A percentile compares a stretch with the other conserved stretches of the same genome.
These are phyloP conservation scores for Aphanomyces astaci DNA, from an alignment of 352 stramenopile species.

Conservation along the genomic window DNA sequence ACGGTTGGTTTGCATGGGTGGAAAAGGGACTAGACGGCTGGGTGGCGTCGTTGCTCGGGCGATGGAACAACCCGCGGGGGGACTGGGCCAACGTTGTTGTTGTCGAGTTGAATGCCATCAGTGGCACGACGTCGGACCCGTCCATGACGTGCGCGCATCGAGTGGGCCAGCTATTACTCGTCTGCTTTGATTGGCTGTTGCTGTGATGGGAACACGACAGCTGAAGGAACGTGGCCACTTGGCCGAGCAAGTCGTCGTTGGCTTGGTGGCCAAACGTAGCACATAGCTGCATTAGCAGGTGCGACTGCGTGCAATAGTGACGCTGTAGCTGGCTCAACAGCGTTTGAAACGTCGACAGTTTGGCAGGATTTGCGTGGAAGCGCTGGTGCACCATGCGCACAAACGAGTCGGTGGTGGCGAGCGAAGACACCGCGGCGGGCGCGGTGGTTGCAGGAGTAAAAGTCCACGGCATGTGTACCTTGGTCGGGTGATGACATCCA, in stretches of 20 bases:
- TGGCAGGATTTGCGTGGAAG: neutral
- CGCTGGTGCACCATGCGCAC: neutral
- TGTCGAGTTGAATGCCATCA: neutral
- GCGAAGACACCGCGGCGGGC: neutral
- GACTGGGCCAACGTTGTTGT: neutral
- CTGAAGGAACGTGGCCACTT: neutral
- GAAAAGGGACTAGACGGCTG: neutral
- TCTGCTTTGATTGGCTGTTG: neutral
- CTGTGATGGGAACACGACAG: neutral
- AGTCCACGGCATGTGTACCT: neutral
- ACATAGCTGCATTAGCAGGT: neutral
- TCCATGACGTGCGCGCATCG: neutral
- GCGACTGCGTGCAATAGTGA: neutral
- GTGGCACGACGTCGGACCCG: neutral
- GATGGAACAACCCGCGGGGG: neutral
- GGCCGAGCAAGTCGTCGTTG: neutral
- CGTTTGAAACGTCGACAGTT: neutral
- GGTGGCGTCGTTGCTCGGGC: neutral
- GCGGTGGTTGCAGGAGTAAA: too few relatives aligned
- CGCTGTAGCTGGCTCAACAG: neutral
- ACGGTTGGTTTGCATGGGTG: neutral
- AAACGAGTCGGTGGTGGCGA: neutral
- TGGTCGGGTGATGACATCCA: neutral
- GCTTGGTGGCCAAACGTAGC: neutral
- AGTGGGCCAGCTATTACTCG: neutral